Conservation (phyloP, 345 rosid species). For the Psidium guajava region DNA sequence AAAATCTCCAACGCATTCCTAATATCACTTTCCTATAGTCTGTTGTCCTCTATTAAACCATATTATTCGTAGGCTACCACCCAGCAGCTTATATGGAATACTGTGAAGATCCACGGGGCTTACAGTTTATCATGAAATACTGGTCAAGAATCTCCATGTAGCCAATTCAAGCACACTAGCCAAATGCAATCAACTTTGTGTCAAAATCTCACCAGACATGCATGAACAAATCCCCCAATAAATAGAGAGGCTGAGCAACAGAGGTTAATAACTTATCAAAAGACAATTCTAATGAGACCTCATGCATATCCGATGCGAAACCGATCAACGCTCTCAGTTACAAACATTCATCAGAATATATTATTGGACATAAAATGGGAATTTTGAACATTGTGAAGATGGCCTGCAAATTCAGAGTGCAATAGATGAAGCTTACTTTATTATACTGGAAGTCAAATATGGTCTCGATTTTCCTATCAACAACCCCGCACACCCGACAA, state of each 20-base stretch:
- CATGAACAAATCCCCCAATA: neutral
- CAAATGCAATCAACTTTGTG: neutral
- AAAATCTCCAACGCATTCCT: neutral
- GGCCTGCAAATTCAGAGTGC: neutral
- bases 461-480: conserved; percentile 57
- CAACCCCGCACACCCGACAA: conserved; percentile 80
- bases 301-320: neutral
- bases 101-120: neutral
- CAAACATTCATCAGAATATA: neutral
- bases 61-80: neutral
- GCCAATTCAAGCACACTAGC: neutral
- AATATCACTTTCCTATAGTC: neutral
- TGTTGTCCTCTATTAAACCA: neutral
- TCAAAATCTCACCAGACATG: neutral
- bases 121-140: neutral
- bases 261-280: neutral
- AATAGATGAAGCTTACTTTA: conserved; percentile 34
- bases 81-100: neutral
- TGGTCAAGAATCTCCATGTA: neutral
- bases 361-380: neutral
- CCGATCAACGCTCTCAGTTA: neutral
- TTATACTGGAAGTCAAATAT: conserved; percentile 68
- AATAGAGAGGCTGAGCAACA: neutral
- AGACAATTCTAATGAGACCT: neutral
- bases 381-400: neutral